Evolutionary conservation across 2,329 filamentous ascomycete genomes (phyloP).

Genomic region (Clarireedia sp.): DNA sequence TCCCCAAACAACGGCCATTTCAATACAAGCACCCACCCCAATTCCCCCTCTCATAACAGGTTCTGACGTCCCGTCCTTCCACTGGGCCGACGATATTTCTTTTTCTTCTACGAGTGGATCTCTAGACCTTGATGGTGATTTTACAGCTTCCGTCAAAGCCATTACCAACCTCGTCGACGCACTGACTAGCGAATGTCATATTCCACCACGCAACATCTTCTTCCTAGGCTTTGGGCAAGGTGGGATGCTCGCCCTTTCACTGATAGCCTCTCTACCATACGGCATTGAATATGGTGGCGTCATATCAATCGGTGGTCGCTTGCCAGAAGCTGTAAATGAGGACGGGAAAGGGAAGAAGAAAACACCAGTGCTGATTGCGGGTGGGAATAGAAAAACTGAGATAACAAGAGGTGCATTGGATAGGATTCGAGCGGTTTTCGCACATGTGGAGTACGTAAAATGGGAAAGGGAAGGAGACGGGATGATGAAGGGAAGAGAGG

Average conservation of each 20-base stretch:
- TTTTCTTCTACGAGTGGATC: constrained; percentile 44
- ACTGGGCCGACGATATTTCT: constrained; percentile 53
- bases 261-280: constrained; percentile 21
- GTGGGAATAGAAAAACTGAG: constrained; percentile 43
- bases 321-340: constrained; percentile 39
- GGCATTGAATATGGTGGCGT: constrained; percentile 46
- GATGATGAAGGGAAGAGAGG: constrained; percentile 77
- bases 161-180: constrained; percentile 37
- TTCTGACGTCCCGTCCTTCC: constrained; percentile 34
- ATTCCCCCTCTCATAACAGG: constrained; percentile 44
- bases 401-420: constrained; percentile 56
- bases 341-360: constrained; percentile 43
- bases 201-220: constrained; percentile 40
- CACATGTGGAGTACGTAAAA: constrained; percentile 56
- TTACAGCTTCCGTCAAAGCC: constrained; percentile 35
- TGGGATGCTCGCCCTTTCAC: constrained; percentile 44
- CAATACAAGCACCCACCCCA: constrained; percentile 50
- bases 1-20: constrained; percentile 56
- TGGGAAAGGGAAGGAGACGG: constrained; percentile 66
- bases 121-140: constrained; percentile 47
- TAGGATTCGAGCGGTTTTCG: constrained; percentile 58
- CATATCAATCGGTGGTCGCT: constrained; percentile 53
- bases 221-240: constrained; percentile 51
- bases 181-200: constrained; percentile 42
- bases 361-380: constrained; percentile 57